These are phyloP conservation scores for Geotrichum candidum DNA, from an alignment of 1,139 yeast species.

Conservation along the genomic window DNA sequence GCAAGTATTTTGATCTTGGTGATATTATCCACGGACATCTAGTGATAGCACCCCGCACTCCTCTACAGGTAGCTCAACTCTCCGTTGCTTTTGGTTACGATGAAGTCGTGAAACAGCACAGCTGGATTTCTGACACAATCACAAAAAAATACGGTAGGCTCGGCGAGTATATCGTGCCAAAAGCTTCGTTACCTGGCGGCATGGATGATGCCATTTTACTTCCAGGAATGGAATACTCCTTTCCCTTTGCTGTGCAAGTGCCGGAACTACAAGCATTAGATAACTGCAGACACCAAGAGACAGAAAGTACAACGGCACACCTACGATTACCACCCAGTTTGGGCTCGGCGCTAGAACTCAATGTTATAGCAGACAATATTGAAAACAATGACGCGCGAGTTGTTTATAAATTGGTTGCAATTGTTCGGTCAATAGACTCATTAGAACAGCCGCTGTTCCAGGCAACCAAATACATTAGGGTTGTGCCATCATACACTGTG, in stretches of 20 bases:
- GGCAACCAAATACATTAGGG: background rate
- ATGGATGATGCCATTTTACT: background rate
- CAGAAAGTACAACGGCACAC: background rate
- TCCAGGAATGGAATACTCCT: background rate
- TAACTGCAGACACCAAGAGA: background rate
- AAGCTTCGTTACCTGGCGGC: background rate
- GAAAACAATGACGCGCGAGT: slow-evolving; percentile 1
- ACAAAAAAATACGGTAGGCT: background rate
- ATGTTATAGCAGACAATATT: background rate
- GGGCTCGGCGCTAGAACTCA: background rate
- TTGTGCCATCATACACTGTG: background rate
- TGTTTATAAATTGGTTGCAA: background rate
- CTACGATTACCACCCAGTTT: slow-evolving; percentile 4
- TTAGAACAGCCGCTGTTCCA: background rate
- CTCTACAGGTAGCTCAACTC: background rate
- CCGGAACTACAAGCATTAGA: background rate
- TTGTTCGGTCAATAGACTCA: background rate
- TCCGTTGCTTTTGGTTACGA: background rate
- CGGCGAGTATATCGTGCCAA: background rate
- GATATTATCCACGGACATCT: slow-evolving; percentile 1
- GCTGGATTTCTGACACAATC: background rate
- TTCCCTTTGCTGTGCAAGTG: slow-evolving; percentile 4
- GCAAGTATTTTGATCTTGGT: background rate
- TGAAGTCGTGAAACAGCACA: background rate
- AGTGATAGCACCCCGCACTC: background rate